Evolutionary conservation across 768 basidiomycete genomes (phyloP).

Genomic region (Mycena chlorophos): DNA sequence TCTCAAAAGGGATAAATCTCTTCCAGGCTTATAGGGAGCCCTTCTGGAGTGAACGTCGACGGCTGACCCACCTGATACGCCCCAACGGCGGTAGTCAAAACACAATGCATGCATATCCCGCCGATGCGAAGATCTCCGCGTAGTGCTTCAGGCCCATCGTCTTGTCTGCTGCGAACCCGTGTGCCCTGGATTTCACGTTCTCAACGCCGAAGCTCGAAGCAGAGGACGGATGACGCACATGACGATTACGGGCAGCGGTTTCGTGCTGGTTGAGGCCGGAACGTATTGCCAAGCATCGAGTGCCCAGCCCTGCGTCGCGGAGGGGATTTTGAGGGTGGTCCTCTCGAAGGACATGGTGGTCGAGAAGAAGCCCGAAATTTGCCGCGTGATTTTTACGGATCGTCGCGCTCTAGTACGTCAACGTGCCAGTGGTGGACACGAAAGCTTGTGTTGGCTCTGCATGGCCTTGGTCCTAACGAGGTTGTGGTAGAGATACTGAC

Average conservation of each 20-base stretch:
- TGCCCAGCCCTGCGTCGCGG: conserved; percentile 31
- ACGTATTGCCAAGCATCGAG: conserved; percentile 38
- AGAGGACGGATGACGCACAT: conserved; percentile 21
- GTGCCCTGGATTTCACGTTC: conserved; percentile 29
- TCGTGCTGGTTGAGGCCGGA: conserved; percentile 19
- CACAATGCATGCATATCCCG: conserved; percentile 35
- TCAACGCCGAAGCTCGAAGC: neutral
- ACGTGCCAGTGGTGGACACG: too few relatives aligned
- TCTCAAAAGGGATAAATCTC: too few relatives aligned
- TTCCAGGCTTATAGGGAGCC: too few relatives aligned
- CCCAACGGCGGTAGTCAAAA: conserved; percentile 44
- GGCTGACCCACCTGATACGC: conserved; percentile 30
- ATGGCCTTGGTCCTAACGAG: too few relatives aligned
- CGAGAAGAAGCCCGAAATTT: too few relatives aligned
- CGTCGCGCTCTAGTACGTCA: too few relatives aligned
- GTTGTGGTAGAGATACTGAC: too few relatives aligned
- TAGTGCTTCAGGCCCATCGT: conserved; percentile 31
- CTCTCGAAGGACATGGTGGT: conserved; percentile 17
- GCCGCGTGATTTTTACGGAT: too few relatives aligned
- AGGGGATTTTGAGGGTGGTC: conserved; percentile 31
- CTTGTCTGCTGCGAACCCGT: conserved; percentile 35
- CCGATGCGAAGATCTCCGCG: conserved; percentile 31
- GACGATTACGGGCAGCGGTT: conserved; percentile 28
- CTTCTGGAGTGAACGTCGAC: too few relatives aligned
- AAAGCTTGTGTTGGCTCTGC: too few relatives aligned